Evolutionary conservation across 2,329 filamentous ascomycete genomes (phyloP), one percentile per base, ranked within the genome.

Genomic region (Geosmithia flava): DNA sequence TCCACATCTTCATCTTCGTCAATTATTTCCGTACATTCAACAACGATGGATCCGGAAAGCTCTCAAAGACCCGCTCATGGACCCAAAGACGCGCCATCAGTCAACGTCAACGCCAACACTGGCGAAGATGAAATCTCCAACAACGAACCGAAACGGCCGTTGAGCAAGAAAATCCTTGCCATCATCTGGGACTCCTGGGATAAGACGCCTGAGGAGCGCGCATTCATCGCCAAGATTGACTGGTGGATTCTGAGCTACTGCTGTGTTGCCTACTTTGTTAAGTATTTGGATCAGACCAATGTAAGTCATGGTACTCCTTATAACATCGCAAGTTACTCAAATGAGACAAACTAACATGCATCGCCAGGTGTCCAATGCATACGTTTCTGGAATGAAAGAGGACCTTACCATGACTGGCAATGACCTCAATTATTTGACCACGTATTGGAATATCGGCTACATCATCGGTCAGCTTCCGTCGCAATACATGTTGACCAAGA

Each of bases 391-490:
- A 11, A 64, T 64, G 71, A 68, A 76, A 55, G 71, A 76, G 53
- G 74, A 77, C 45, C 59, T 78, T 0, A 55, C 61, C 1, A 64
- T 79, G 49, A 67, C 68, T 39, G 65, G 67, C 7, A 78, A 78
- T 53, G 61, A 80, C 48, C 66, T 77, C 20, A 77, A 78, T 50
- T 72, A 75, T 37, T 54, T 66, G 45, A 55, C 56, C 46, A 70
- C 75, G 2, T 70, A 68, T 42, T 81, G 75, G 68, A 79, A 72
- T 0, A 66, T 75, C 1, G 78, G 78, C 23, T 81, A 81, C 52
- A 71, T 78, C 1, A 62, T 81, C 60, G 62, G 64, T 2, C 60
- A 67, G 47, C 56, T 61, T 29, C 61, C 64, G 1, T 62, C 59
- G 8, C 65, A 63, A 45, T 54, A 67, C 40, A 61, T 68, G 53